Conservation (phyloP, 768 basidiomycete species). For the Lactarius evosmus region DNA sequence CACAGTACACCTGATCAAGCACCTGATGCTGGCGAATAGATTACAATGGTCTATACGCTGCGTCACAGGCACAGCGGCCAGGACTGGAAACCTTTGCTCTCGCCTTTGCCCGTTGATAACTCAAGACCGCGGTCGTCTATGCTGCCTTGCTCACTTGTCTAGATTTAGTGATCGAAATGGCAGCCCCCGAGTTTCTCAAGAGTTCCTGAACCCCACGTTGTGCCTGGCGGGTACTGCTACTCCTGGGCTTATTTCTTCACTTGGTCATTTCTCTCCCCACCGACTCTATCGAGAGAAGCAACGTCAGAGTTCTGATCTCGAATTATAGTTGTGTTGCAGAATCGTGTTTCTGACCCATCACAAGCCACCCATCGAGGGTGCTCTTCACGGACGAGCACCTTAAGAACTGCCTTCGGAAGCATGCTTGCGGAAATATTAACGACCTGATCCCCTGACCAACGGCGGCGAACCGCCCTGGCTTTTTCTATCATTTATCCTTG, state of each 20-base stretch:
- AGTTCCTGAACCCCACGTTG: neutral
- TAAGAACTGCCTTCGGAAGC: neutral
- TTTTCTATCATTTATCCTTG: neutral
- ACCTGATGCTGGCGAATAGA: too few relatives aligned
- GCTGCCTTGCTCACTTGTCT: too few relatives aligned
- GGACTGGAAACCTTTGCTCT: too few relatives aligned
- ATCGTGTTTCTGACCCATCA: neutral
- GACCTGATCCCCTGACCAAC: neutral
- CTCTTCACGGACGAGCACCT: neutral
- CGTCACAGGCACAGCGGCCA: neutral
- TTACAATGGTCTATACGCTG: too few relatives aligned
- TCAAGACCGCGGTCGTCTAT: neutral
- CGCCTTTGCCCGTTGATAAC: neutral
- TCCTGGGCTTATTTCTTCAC: neutral
- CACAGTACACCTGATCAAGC: too few relatives aligned
- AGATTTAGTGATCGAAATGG: neutral
- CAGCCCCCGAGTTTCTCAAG: neutral
- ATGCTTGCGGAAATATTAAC: neutral
- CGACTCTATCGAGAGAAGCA: too few relatives aligned
- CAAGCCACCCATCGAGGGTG: neutral
- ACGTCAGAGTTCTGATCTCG: too few relatives aligned
- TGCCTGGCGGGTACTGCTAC: neutral
- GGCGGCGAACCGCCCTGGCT: neutral
- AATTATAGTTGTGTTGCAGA: too few relatives aligned
- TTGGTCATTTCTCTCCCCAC: too few relatives aligned